These are phyloP conservation scores for Persicaria tinctoria DNA, from an alignment of 148 eudicot species.

Conservation along the genomic window DNA sequence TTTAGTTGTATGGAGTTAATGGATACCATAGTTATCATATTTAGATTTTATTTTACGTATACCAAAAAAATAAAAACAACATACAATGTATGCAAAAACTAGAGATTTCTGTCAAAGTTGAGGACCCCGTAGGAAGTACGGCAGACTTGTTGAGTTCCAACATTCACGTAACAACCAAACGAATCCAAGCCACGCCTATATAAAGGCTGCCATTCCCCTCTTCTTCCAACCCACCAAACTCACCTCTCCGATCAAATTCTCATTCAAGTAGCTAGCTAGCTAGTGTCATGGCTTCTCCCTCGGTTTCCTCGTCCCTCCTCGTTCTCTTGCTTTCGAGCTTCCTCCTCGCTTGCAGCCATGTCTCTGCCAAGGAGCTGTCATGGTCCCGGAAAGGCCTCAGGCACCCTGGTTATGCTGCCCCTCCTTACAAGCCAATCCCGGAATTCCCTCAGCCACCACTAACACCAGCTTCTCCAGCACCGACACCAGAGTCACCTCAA, in stretches of 20 bases:
- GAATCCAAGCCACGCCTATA: not conserved
- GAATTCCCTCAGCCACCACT: not conserved
- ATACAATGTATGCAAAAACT: too few species aligned
- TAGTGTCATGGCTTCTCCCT: not conserved
- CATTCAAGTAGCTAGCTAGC: too few species aligned
- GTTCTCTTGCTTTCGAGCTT: not conserved
- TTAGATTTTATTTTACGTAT: too few species aligned
- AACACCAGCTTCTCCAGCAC: not conserved
- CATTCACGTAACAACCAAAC: not conserved
- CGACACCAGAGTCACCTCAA: not conserved
- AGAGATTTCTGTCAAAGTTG: not conserved
- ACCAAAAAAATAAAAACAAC: too few species aligned
- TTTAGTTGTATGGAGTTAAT: too few species aligned
- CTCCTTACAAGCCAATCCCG: not conserved
- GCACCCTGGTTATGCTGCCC: not conserved
- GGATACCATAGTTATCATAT: too few species aligned
- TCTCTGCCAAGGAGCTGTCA: not conserved
- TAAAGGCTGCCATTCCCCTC: not conserved
- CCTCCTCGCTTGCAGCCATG: not conserved
- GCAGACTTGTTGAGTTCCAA: not conserved
- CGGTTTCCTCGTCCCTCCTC: slow-evolving; percentile 1
- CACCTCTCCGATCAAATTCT: too few species aligned
- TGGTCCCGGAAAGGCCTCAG: not conserved
- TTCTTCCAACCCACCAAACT: slow-evolving; percentile 4
- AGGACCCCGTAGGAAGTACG: not conserved